A percentile compares a stretch with the other conserved stretches of the same genome.
Evolutionary conservation across 208 protist genomes (phyloP).

Genomic region (Trypanosoma cruzi): DNA sequence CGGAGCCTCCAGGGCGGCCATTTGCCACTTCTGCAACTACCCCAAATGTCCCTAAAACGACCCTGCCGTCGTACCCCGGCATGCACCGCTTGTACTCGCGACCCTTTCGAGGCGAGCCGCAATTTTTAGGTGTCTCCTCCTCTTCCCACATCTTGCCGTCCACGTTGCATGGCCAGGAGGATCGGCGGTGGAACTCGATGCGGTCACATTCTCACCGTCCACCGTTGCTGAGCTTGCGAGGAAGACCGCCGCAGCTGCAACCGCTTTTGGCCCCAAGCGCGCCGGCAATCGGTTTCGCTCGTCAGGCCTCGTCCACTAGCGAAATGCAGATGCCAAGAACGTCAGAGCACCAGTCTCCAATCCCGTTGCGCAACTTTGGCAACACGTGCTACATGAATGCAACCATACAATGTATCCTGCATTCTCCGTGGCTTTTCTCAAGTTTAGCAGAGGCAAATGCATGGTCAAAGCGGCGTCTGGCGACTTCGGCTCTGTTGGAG

Average conservation of each 20-base stretch:
- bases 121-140: not conserved
- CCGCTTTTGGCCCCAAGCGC: not conserved
- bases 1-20: not conserved
- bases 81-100: not conserved
- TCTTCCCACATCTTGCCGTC: not conserved
- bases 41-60: not conserved
- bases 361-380: conserved; percentile 85
- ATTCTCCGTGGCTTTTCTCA: conserved; percentile 46
- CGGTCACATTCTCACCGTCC: not conserved
- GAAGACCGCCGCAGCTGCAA: not conserved
- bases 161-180: not conserved
- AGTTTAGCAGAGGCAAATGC: conserved; percentile 35
- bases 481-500: conserved; percentile 45
- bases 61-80: not conserved
- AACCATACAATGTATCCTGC: conserved; percentile 92
- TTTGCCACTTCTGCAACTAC: not conserved
- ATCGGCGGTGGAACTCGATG: not conserved
- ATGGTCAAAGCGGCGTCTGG: conserved; percentile 12
- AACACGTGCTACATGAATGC: conserved; percentile 98
- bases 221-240: not conserved
- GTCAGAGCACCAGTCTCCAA: conserved; percentile 8
- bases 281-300: not conserved
- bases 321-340: not conserved
- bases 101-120: not conserved
- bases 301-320: not conserved